phyloP scores from a whole-genome alignment of 148 eudicot genomes.

The Simmondsia chinensis region DNA sequence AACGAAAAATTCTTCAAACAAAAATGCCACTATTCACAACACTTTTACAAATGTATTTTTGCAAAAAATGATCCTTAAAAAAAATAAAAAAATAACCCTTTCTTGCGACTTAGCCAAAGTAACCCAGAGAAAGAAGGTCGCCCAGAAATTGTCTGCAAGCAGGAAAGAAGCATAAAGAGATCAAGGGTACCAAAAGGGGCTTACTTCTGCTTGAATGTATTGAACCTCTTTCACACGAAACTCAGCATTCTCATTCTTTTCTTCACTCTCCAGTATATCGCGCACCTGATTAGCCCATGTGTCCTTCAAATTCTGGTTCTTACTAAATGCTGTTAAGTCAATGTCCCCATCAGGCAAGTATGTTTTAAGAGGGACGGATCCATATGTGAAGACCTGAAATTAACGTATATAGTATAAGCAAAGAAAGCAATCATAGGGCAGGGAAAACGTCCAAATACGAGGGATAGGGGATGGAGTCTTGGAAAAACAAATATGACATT shows the following conservation, averaged over 20 bases:
- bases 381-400: slow-evolving; percentile 80
- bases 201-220: slow-evolving; percentile 92
- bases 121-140: too few species aligned
- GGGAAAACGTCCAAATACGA: too few species aligned
- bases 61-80: neutral
- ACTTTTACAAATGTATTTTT: too few species aligned
- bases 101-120: too few species aligned
- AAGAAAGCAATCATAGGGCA: too few species aligned
- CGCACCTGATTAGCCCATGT: slow-evolving; percentile 78
- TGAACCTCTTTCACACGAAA: slow-evolving; percentile 92
- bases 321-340: slow-evolving; percentile 70
- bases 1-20: too few species aligned
- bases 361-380: slow-evolving; percentile 93
- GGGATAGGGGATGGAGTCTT: too few species aligned
- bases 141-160: neutral
- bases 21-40: too few species aligned
- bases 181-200: slow-evolving; percentile 1
- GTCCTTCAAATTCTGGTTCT: slow-evolving; percentile 49
- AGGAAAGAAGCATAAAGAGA: neutral
- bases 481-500: too few species aligned
- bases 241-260: slow-evolving; percentile 80
- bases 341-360: slow-evolving; percentile 98
- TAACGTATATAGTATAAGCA: too few species aligned
- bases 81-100: neutral
- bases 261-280: slow-evolving; percentile 70